Evolutionary conservation across 1,284 basidiomycete genomes (phyloP), one percentile per base, ranked within the genome.

Genomic region (Bjerkandera adusta): DNA sequence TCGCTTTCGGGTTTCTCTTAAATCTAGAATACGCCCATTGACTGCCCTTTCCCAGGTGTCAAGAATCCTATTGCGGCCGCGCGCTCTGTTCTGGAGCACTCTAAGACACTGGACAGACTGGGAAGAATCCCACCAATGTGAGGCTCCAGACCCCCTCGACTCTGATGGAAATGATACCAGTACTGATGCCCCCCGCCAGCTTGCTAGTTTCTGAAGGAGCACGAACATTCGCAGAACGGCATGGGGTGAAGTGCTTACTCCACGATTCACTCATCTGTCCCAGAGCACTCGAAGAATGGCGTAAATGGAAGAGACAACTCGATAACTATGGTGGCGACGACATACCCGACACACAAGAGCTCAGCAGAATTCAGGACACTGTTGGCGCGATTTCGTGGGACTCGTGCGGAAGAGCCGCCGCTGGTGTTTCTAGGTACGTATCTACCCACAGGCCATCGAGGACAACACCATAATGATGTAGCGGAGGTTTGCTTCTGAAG

Each of bases 401-500:
- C 50, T 45, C 52, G 2, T 58, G 57, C 0, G 72, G 69, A 3
- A 67, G 69, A 15, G 56, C 81, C 43, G 79, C 84, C 15, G 80
- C 85, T 18, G 87, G 86, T 3, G 87, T 89, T 21, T 90, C 88
- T 16, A 88, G 85, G 85, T 82, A 22, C 30, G 61, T 54, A 4
- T 24, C 3, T 48, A n/a, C 22, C 34, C 10, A 16, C 21, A 38
- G 1, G 32, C 26, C 33, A 12, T 18, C 21, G 16, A 18, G 11
- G 16, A 26, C 3, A 15, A 13, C 26, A 32, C 49, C 16, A 20
- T 34, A 38, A 22, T 41, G 16, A 27, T 26, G 30, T 46, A 89
- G 87, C 52, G 87, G 87, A 6, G 87, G 87, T 1, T 62, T 90
- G 11, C 68, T 90, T 40, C 71, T 90, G 42, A 90, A 90, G 59